Conservation (phyloP, 2,329 filamentous ascomycete species). For the Fusarium subtropicale region DNA sequence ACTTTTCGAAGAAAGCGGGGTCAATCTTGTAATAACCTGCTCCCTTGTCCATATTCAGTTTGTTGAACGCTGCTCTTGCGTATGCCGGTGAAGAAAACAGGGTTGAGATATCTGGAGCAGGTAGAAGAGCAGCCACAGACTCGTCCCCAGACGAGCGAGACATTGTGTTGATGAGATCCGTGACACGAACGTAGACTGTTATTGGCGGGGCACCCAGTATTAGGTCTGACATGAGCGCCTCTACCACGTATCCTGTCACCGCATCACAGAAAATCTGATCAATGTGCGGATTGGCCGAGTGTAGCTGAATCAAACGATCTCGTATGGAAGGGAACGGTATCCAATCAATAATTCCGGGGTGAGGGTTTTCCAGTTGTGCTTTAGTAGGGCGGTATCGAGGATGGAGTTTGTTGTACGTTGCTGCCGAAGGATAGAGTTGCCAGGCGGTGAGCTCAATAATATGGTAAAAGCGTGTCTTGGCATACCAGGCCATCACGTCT, state of each 20-base stretch:
- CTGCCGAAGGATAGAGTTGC: slow-evolving; percentile 48
- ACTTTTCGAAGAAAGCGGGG: slow-evolving; percentile 49
- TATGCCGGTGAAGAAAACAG: slow-evolving; percentile 44
- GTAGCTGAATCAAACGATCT: slow-evolving; percentile 47
- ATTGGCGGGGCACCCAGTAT: slow-evolving; percentile 43
- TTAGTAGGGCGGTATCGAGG: slow-evolving; percentile 47
- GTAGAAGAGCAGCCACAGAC: slow-evolving; percentile 25
- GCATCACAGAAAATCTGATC: slow-evolving; percentile 52
- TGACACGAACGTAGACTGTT: slow-evolving; percentile 48
- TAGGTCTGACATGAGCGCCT: slow-evolving; percentile 47
- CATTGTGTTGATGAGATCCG: slow-evolving; percentile 49
- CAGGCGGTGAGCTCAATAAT: slow-evolving; percentile 52
- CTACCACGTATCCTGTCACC: slow-evolving; percentile 50
- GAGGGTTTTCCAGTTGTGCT: slow-evolving; percentile 39
- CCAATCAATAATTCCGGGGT: slow-evolving; percentile 50
- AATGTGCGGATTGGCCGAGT: slow-evolving; percentile 49
- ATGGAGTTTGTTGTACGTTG: slow-evolving; percentile 47
- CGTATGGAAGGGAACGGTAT: slow-evolving; percentile 49
- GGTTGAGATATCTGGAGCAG: slow-evolving; percentile 40
- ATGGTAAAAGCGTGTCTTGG: slow-evolving; percentile 54
- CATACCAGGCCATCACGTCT: slow-evolving; percentile 54
- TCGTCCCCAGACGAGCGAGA: slow-evolving; percentile 12
- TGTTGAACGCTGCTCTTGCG: slow-evolving; percentile 45
- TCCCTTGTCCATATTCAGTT: slow-evolving; percentile 50
- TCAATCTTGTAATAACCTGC: slow-evolving; percentile 51